These are phyloP conservation scores for Venturia aucupariae DNA, from an alignment of 2,329 filamentous ascomycete species.

Conservation along the genomic window DNA sequence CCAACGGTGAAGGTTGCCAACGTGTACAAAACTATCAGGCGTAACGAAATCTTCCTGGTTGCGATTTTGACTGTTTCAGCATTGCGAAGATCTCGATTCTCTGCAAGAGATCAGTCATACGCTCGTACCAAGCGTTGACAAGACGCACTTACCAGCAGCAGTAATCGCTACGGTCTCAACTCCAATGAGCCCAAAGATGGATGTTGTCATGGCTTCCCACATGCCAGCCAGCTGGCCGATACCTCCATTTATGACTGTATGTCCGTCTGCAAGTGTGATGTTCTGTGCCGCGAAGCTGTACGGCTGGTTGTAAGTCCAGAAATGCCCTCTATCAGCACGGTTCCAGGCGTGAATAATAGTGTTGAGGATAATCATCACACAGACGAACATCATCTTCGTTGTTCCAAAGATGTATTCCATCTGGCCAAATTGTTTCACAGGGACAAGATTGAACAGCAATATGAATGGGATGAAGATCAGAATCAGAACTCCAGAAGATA, in stretches of 20 bases:
- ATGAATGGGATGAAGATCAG: slow-evolving; percentile 26
- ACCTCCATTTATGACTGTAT: slow-evolving; percentile 10
- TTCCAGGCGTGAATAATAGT: slow-evolving; percentile 29
- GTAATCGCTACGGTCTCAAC: slow-evolving; percentile 18
- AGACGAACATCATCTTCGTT: slow-evolving; percentile 31
- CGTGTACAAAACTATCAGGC: slow-evolving; percentile 16
- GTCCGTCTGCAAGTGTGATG: slow-evolving; percentile 12
- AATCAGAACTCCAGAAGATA: slow-evolving; percentile 32
- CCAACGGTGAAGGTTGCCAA: slow-evolving; percentile 17
- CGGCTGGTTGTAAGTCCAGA: slow-evolving; percentile 17
- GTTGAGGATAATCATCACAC: slow-evolving; percentile 34
- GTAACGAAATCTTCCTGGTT: slow-evolving; percentile 16
- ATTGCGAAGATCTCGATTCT: slow-evolving; percentile 17
- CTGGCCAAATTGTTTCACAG: slow-evolving; percentile 26
- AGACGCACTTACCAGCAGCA: slow-evolving; percentile 12
- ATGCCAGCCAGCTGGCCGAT: slow-evolving; percentile 15
- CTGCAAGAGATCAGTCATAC: not conserved
- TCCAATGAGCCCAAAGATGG: slow-evolving; percentile 17
- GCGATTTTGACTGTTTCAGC: slow-evolving; percentile 18
- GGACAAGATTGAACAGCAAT: slow-evolving; percentile 29
- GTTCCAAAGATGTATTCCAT: slow-evolving; percentile 29
- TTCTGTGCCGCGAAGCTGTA: slow-evolving; percentile 15
- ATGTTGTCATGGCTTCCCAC: slow-evolving; percentile 17
- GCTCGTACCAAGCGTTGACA: not conserved
- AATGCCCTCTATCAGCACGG: not conserved